Evolutionary conservation across 2,329 filamentous ascomycete genomes (phyloP), one percentile per base, ranked within the genome.

Genomic region (Cladosporium phlei): DNA sequence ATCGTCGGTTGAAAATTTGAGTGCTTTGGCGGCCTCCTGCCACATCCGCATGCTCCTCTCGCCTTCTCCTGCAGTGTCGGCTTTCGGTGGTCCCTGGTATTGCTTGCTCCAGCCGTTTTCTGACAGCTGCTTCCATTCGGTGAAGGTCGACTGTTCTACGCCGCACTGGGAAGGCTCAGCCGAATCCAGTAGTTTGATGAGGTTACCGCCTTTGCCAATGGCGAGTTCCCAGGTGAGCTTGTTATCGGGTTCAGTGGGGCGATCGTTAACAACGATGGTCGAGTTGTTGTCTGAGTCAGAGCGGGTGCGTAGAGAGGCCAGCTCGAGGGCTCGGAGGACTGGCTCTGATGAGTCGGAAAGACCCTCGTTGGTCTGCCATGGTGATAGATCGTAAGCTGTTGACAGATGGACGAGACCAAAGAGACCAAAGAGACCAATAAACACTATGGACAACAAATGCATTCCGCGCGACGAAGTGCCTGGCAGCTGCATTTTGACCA

Each of bases 71-170:
- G n/a, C n/a, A n/a, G n/a, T n/a, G n/a, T n/a, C n/a, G 2, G 19
- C 42, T 16, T 21, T 29, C 9, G 34, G 27, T 14, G 3, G 7
- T 12, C 27, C 42, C 28, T 29, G 17, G 24, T 37, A 29, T 6
- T n/a, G 12, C 2, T 21, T 28, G 22, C 17, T 28, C 32, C 42
- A 35, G 32, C 32, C 42, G 20, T 37, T 38, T 8, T 28, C 22
- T 8, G 5, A 21, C 24, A 38, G 6, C 5, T 21, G 14, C 17
- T 28, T 19, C 32, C 32, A 28, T 7, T 29, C 25, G 24, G 39
- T 43, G 39, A 43, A 43, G 20, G 33, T 43, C 16, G 39, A 43
- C 14, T 43, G 19, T 33, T 14, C 21, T 19, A 28, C 24, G 22
- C 32, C 42, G 42, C 32, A 46, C 11, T 17, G 8, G 6, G 24